These are phyloP conservation scores for Fusarium udum DNA, from an alignment of 2,329 filamentous ascomycete species.

Conservation along the genomic window DNA sequence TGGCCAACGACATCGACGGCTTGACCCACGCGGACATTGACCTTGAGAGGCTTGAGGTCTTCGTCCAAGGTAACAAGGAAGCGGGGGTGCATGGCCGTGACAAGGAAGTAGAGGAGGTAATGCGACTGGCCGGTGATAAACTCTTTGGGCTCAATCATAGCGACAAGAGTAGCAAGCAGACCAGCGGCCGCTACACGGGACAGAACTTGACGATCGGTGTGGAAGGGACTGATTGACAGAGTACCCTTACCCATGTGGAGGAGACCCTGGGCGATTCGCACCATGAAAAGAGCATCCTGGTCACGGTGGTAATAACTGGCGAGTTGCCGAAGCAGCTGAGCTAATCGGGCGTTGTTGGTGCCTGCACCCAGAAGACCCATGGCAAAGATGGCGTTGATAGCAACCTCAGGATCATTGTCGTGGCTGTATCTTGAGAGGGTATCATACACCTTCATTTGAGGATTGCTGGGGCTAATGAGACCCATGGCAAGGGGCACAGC, in stretches of 20 bases:
- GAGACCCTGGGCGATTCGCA: constrained; percentile 95
- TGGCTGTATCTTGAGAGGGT: constrained; percentile 97
- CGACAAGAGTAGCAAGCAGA: constrained; percentile 87
- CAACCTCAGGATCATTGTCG: constrained; percentile 98
- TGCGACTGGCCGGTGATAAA: constrained; percentile 76
- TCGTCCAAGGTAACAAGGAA: constrained; percentile 98
- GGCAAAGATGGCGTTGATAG: constrained; percentile 97
- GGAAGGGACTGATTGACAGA: constrained; percentile 96
- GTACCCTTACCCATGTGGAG: constrained; percentile 99
- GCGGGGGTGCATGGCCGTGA: constrained; percentile 94
- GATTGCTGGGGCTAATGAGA: constrained; percentile 95
- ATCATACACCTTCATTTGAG: constrained; percentile 99
- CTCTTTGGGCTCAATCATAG: constrained; percentile 94
- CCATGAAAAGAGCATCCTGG: constrained; percentile 97
- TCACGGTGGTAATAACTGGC: constrained; percentile 99
- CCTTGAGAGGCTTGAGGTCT: constrained; percentile 89
- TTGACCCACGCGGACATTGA: constrained; percentile 97
- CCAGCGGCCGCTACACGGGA: constrained; percentile 91
- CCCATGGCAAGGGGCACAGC: constrained; percentile 97
- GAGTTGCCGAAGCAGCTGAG: constrained; percentile 91
- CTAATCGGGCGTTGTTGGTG: constrained; percentile 96
- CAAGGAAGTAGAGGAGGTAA: constrained; percentile 97
- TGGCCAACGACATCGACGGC: constrained; percentile 98
- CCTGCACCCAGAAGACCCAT: constrained; percentile 98
- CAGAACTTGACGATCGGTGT: constrained; percentile 95